Percentiles rank a stretch among this genome's conserved stretches.
phyloP scores from a whole-genome alignment of 2,329 filamentous ascomycete genomes.

The Didymella keratinophila region DNA sequence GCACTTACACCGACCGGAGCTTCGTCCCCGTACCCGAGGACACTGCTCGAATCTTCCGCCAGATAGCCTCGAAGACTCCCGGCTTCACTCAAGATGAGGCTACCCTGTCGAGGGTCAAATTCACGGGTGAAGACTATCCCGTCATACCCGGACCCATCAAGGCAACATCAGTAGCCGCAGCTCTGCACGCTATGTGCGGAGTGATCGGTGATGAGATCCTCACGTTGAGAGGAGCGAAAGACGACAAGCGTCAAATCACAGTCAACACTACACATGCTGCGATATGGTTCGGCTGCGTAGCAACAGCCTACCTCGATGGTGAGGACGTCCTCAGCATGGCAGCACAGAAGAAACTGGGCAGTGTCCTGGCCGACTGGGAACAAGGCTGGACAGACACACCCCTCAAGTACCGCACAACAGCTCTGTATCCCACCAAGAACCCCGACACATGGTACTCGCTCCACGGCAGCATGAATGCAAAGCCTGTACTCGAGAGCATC shows the following conservation, averaged over 20 bases:
- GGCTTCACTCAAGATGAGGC: constrained; percentile 51
- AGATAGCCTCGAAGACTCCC: constrained; percentile 51
- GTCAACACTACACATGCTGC: constrained; percentile 59
- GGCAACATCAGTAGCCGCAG: constrained; percentile 52
- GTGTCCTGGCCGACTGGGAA: constrained; percentile 51
- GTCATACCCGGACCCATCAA: constrained; percentile 57
- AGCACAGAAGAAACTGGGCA: constrained; percentile 38
- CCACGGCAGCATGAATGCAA: constrained; percentile 59
- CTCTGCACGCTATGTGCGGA: constrained; percentile 56
- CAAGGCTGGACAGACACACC: constrained; percentile 49
- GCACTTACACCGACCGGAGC: constrained; percentile 50
- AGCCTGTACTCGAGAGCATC: constrained; percentile 55
- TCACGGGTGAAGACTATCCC: constrained; percentile 52
- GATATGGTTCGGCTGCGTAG: constrained; percentile 55
- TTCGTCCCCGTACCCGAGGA: constrained; percentile 52
- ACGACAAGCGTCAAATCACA: constrained; percentile 39
- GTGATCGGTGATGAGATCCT: constrained; percentile 54
- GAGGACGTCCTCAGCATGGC: constrained; percentile 31
- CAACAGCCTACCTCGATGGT: constrained; percentile 52
- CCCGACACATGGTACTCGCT: constrained; percentile 59
- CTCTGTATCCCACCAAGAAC: constrained; percentile 57
- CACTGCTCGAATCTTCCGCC: constrained; percentile 49
- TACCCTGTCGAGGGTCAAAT: constrained; percentile 48
- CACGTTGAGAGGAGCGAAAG: constrained; percentile 31
- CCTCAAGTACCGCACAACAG: constrained; percentile 49